Evolutionary conservation across 2,329 filamentous ascomycete species (phyloP).

Genomic region (Pseudopithomyces maydicus): DNA sequence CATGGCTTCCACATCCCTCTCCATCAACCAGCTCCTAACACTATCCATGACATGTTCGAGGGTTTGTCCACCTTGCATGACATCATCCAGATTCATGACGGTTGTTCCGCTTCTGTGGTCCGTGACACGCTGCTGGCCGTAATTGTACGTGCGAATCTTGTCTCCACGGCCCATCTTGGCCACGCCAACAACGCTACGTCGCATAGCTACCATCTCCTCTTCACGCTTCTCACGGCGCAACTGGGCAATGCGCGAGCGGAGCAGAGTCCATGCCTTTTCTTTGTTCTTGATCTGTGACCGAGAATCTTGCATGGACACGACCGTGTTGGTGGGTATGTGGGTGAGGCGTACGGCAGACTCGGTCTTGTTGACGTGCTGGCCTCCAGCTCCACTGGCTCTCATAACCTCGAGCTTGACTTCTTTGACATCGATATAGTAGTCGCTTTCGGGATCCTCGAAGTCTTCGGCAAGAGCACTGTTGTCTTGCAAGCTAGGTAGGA

Average conservation of each 20-base stretch:
- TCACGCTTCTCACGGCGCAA: conserved; percentile 80
- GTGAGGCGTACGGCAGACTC: conserved; percentile 94
- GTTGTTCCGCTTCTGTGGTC: conserved; percentile 85
- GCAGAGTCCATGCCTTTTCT: conserved; percentile 81
- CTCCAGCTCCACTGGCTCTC: conserved; percentile 88
- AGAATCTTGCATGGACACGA: conserved; percentile 90
- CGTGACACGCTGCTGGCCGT: conserved; percentile 77
- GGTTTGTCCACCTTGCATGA: conserved; percentile 75
- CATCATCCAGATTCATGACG: conserved; percentile 77
- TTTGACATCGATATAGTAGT: conserved; percentile 85
- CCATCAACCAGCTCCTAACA: conserved; percentile 75
- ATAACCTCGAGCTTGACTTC: conserved; percentile 89
- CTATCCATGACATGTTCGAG: conserved; percentile 79
- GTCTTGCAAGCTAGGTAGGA: conserved; percentile 81
- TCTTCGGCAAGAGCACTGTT: conserved; percentile 58
- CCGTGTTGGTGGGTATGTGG: conserved; percentile 83
- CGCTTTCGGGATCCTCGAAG: conserved; percentile 82
- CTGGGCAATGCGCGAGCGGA: conserved; percentile 83
- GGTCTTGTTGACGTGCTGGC: conserved; percentile 98
- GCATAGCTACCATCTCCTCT: conserved; percentile 73
- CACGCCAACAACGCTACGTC: conserved; percentile 79
- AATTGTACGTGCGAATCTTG: conserved; percentile 94
- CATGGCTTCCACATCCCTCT: conserved; percentile 74
- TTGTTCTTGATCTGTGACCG: conserved; percentile 90
- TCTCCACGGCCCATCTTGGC: conserved; percentile 84